Evolutionary conservation across 2,329 filamentous ascomycete genomes (phyloP).

Genomic region (Aspergillus tubingensis): DNA sequence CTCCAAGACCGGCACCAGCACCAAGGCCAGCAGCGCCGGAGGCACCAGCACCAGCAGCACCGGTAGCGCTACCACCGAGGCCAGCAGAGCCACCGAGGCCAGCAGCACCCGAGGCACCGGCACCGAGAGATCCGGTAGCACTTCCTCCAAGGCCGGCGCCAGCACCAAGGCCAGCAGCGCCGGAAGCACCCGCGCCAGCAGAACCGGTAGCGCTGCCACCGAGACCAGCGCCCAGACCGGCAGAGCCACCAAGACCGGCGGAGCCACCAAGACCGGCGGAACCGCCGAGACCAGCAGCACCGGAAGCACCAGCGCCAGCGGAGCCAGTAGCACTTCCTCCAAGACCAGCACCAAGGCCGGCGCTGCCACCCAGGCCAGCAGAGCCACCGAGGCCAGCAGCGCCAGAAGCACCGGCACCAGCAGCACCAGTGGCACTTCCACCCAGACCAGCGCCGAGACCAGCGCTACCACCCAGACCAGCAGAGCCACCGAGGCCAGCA

Average conservation of each 20-base stretch:
- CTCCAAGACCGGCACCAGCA: slow-evolving; percentile 2
- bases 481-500: background rate
- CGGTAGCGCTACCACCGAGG: background rate
- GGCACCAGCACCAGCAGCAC: background rate
- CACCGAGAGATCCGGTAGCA: background rate
- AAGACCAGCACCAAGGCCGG: slow-evolving; percentile 1
- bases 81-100: background rate
- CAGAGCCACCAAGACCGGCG: background rate
- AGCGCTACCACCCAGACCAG: background rate
- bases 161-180: background rate
- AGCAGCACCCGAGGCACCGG: background rate
- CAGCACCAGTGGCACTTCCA: background rate
- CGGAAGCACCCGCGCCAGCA: background rate
- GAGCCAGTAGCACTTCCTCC: background rate
- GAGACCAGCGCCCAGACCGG: background rate
- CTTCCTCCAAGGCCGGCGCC: background rate
- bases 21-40: background rate
- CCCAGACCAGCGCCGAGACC: background rate
- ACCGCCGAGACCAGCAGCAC: background rate
- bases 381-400: background rate
- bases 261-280: background rate
- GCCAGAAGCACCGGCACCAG: background rate
- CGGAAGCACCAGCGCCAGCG: background rate
- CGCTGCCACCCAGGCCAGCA: slow-evolving; percentile 6
- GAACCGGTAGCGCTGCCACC: background rate